Evolutionary conservation across 495 filamentous ascomycete species (phyloP).

Genomic region (Aspergillus leporis): DNA sequence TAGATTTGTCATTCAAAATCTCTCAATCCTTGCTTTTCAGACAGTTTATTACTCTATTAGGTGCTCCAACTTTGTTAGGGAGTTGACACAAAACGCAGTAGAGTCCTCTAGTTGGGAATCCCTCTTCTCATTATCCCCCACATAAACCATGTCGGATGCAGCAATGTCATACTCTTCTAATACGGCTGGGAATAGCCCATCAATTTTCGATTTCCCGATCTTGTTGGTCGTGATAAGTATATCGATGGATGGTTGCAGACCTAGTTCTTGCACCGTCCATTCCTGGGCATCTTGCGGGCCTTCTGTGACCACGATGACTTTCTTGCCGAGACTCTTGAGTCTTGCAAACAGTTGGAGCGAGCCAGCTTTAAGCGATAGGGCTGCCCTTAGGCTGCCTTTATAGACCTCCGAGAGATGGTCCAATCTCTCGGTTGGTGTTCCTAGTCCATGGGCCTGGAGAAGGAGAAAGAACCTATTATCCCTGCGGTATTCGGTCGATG

Average conservation of each 20-base stretch:
- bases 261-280: slow-evolving; percentile 36
- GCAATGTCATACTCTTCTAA: slow-evolving; percentile 27
- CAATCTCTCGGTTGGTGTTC: background rate
- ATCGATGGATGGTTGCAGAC: slow-evolving; percentile 31
- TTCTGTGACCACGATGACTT: slow-evolving; percentile 33
- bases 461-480: slow-evolving; percentile 39
- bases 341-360: background rate
- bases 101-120: slow-evolving; percentile 20
- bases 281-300: slow-evolving; percentile 42
- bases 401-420: slow-evolving; percentile 8
- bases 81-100: background rate
- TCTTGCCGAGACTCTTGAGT: background rate
- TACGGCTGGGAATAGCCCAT: slow-evolving; percentile 35
- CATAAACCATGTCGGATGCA: slow-evolving; percentile 29
- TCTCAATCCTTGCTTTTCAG: too few relatives aligned
- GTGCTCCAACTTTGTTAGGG: background rate
- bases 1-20: too few relatives aligned
- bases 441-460: slow-evolving; percentile 17
- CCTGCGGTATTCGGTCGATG: slow-evolving; percentile 36
- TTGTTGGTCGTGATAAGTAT: slow-evolving; percentile 38
- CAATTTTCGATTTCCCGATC: slow-evolving; percentile 33
- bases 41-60: background rate
- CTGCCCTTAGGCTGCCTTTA: background rate
- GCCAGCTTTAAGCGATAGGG: background rate
- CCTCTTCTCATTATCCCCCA: slow-evolving; percentile 33